A percentile compares a stretch with the other conserved stretches of the same genome.
phyloP scores from a whole-genome alignment of 140 eudicot species.

The Stevia rebaudiana region DNA sequence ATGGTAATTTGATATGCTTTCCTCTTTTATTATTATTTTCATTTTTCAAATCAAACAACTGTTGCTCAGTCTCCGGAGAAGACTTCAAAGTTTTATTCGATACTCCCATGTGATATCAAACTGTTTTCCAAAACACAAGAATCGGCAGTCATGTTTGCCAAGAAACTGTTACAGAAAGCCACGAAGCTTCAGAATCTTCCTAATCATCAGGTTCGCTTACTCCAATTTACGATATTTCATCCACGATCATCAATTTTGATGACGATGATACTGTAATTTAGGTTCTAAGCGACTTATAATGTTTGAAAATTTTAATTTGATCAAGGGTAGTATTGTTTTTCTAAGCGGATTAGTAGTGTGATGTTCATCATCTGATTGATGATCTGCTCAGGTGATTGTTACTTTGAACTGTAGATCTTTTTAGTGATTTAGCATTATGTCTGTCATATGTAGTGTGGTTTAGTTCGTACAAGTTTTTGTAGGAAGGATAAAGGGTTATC shows the following conservation, averaged over 20 bases:
- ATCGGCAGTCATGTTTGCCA: slow-evolving; percentile 62
- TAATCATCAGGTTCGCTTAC: slow-evolving; percentile 37
- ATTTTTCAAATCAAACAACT: slow-evolving; percentile 12
- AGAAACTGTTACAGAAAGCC: slow-evolving; percentile 68
- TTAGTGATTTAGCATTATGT: no score
- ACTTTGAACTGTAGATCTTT: neutral
- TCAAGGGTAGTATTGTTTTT: neutral
- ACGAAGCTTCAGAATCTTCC: slow-evolving; percentile 32
- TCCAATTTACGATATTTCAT: neutral
- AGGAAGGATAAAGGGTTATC: neutral
- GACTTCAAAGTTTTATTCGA: slow-evolving; percentile 23
- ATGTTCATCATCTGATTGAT: slow-evolving; percentile 1
- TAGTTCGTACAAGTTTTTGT: neutral
- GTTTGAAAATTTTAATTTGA: neutral
- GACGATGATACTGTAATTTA: slow-evolving; percentile 2
- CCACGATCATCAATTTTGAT: slow-evolving; percentile 5
- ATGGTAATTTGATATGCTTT: no score
- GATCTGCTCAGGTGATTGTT: slow-evolving; percentile 6
- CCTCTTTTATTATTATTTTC: neutral
- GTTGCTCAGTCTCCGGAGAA: slow-evolving; percentile 24
- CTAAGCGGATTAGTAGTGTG: neutral
- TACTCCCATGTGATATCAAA: neutral
- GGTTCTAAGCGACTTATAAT: neutral
- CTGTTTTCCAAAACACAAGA: slow-evolving; percentile 5
- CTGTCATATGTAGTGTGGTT: neutral